A percentile compares a stretch with the other conserved stretches of the same genome.
These are phyloP conservation scores for Catenaria anguillulae DNA, from an alignment of 371 early-diverging fungal species.

Conservation along the genomic window DNA sequence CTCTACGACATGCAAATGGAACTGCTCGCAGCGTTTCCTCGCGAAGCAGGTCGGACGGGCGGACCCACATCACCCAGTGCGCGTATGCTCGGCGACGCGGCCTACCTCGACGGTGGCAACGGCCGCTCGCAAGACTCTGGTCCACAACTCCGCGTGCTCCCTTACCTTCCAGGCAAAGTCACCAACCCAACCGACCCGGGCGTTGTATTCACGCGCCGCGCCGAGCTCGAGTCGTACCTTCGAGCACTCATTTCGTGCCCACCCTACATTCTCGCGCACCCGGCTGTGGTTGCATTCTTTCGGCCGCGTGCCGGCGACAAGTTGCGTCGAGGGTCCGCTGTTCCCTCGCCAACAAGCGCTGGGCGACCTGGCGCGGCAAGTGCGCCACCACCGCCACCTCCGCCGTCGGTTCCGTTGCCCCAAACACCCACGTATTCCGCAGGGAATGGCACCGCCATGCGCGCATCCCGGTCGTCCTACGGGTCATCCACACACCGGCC, in stretches of 20 bases:
- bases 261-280: slow-evolving; percentile 34
- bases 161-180: slow-evolving; percentile 56
- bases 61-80: slow-evolving; percentile 22
- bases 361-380: no score
- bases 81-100: no score
- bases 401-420: no score
- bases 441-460: no score
- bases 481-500: no score
- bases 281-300: slow-evolving; percentile 42
- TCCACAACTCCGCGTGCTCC: slow-evolving; percentile 48
- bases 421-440: no score
- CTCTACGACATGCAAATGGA: slow-evolving; percentile 64
- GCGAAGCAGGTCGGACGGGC: slow-evolving; percentile 55
- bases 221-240: slow-evolving; percentile 53
- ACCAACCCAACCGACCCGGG: slow-evolving; percentile 28
- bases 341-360: slow-evolving; percentile 8
- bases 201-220: slow-evolving; percentile 29
- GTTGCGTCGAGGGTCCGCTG: slow-evolving; percentile 11
- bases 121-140: no score
- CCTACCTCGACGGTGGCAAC: no score
- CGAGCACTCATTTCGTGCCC: slow-evolving; percentile 45
- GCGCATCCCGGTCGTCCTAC: no score
- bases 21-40: slow-evolving; percentile 58
- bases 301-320: slow-evolving; percentile 47
- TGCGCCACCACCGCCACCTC: no score